phyloP scores from a whole-genome alignment of 2,329 filamentous ascomycete genomes.

The Dissoconium aciculare region DNA sequence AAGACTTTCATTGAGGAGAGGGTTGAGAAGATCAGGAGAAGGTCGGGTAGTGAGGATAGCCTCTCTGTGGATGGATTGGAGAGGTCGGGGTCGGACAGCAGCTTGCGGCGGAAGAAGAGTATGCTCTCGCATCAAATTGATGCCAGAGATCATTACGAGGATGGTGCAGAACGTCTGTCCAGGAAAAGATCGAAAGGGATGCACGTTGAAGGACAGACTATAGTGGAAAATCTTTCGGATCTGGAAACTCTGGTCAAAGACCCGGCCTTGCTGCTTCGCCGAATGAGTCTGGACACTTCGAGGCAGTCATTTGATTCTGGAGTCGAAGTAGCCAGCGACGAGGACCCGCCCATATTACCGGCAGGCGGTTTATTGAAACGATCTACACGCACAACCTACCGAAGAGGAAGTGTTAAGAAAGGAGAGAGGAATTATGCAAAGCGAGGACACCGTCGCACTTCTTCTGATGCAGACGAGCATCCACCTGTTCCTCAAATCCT shows the following conservation, averaged over 20 bases:
- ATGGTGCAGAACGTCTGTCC: constrained; percentile 69
- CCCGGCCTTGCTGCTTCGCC: constrained; percentile 54
- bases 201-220: constrained; percentile 40
- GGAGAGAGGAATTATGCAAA: constrained; percentile 64
- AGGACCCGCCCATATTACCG: constrained; percentile 74
- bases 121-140: constrained; percentile 91
- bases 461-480: constrained; percentile 42
- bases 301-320: constrained; percentile 21
- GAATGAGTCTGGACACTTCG: constrained; percentile 43
- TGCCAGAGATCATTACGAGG: constrained; percentile 57
- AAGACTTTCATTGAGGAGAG: constrained; percentile 91
- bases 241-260: constrained; percentile 74
- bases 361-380: constrained; percentile 66
- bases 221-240: constrained; percentile 43
- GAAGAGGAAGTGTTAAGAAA: constrained; percentile 71
- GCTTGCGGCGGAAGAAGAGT: constrained; percentile 73
- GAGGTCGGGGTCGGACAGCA: constrained; percentile 40
- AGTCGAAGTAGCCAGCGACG: constrained; percentile 23
- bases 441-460: constrained; percentile 48
- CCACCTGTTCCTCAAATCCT: constrained; percentile 33
- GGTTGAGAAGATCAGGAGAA: constrained; percentile 74
- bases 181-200: constrained; percentile 48
- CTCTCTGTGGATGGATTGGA: constrained; percentile 46
- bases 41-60: constrained; percentile 53
- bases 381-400: constrained; percentile 82